A percentile compares a stretch with the other conserved stretches of the same genome.
phyloP scores from a whole-genome alignment of 768 basidiomycete genomes.

The Leccinellum albellum region DNA sequence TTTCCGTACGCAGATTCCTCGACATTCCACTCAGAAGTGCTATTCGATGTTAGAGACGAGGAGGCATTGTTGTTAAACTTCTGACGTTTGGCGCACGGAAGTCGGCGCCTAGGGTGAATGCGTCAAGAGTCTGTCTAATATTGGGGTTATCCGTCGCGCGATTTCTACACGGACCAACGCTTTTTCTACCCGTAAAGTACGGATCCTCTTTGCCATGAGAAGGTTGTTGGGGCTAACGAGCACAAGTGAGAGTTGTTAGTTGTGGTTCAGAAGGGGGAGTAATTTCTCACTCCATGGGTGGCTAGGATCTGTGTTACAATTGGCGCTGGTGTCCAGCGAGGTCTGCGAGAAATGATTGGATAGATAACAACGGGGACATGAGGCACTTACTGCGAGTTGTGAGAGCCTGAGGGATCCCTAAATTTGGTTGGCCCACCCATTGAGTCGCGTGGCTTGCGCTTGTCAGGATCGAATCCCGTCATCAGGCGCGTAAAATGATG shows the following conservation, averaged over 20 bases:
- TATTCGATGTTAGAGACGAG: not conserved
- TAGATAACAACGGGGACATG: not conserved
- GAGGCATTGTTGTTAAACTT: constrained; percentile 10
- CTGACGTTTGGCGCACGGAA: constrained; percentile 19
- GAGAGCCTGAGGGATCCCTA: constrained; percentile 34
- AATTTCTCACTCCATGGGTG: constrained; percentile 11
- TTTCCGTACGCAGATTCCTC: not conserved
- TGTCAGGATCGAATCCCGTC: constrained; percentile 9
- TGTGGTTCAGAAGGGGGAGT: not conserved
- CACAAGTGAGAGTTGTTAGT: constrained; percentile 2
- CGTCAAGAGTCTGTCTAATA: constrained; percentile 1
- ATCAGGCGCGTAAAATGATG: constrained; percentile 6
- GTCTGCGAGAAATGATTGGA: constrained; percentile 6
- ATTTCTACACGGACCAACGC: not conserved
- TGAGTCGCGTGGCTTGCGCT: constrained; percentile 12
- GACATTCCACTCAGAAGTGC: not conserved
- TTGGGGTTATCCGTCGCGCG: constrained; percentile 23
- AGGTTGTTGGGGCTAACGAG: constrained; percentile 6
- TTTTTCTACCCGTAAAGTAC: not conserved
- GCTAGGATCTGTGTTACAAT: constrained; percentile 21
- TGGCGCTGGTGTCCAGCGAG: constrained; percentile 17
- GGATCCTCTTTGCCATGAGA: constrained; percentile 13
- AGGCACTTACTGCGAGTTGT: constrained; percentile 16
- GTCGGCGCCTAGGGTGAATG: not conserved
- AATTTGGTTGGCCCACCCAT: constrained; percentile 15